These are phyloP conservation scores for Leccinellum rugosiceps DNA, from an alignment of 768 basidiomycete genomes.

Conservation along the genomic window DNA sequence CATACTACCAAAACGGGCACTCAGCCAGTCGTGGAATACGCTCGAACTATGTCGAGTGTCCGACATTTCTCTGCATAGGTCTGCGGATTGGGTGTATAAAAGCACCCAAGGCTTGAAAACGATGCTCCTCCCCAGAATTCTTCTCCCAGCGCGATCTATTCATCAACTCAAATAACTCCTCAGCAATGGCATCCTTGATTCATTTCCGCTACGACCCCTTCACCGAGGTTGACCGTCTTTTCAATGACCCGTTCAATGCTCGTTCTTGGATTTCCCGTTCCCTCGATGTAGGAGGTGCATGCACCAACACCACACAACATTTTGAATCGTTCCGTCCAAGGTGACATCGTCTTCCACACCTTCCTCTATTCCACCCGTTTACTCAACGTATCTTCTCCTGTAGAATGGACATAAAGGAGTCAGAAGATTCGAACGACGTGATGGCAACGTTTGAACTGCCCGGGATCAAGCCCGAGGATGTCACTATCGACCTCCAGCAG, in stretches of 20 bases:
- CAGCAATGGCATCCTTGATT: constrained; percentile 1
- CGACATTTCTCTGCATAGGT: not conserved
- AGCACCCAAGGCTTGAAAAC: not conserved
- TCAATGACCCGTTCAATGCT: not conserved
- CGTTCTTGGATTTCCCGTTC: constrained; percentile 12
- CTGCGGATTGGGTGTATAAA: not conserved
- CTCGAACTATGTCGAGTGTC: too few relatives aligned
- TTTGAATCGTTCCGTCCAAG: constrained; percentile 17
- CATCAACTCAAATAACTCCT: not conserved
- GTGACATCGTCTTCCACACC: constrained; percentile 1
- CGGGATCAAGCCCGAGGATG: constrained; percentile 47
- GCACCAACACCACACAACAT: not conserved
- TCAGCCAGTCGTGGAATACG: too few relatives aligned
- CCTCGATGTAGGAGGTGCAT: not conserved
- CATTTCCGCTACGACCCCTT: constrained; percentile 1
- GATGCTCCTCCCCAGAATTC: not conserved
- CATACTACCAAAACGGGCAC: too few relatives aligned
- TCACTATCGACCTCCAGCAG: constrained; percentile 45
- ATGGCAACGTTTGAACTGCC: constrained; percentile 35
- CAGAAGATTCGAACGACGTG: constrained; percentile 36
- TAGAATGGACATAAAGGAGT: constrained; percentile 47
- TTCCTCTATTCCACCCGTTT: too few relatives aligned
- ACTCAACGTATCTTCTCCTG: not conserved
- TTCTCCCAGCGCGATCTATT: not conserved
- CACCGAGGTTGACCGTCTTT: not conserved